These are phyloP conservation scores for Nemania bipapillata DNA, from an alignment of 2,329 filamentous ascomycete genomes.

Conservation along the genomic window DNA sequence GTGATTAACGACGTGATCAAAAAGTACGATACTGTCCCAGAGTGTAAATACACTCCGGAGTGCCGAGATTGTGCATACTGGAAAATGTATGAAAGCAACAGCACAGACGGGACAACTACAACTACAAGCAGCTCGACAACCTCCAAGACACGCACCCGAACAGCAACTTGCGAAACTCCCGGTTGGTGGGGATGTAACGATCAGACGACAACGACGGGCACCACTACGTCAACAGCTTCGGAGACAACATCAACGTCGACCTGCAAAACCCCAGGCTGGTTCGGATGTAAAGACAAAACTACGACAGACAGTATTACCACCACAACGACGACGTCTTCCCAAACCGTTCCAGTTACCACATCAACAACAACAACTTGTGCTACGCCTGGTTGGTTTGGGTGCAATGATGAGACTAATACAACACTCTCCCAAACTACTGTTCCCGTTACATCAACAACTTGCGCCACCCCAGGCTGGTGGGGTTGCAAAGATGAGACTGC, in stretches of 20 bases:
- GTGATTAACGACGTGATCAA: constrained; percentile 90
- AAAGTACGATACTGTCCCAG: constrained; percentile 82
- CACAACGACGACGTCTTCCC: constrained; percentile 58
- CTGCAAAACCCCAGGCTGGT: constrained; percentile 72
- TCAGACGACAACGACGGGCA: constrained; percentile 64
- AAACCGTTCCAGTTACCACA: constrained; percentile 50
- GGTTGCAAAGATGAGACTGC: constrained; percentile 65
- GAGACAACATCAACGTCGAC: constrained; percentile 59
- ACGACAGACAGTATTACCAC: constrained; percentile 57
- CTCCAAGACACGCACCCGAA: constrained; percentile 74
- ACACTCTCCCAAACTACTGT: constrained; percentile 60
- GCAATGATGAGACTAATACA: constrained; percentile 68
- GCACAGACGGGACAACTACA: constrained; percentile 78
- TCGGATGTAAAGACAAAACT: constrained; percentile 74
- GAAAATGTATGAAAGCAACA: constrained; percentile 96
- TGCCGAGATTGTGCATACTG: constrained; percentile 92
- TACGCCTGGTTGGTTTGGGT: constrained; percentile 60
- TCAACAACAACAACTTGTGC: constrained; percentile 53
- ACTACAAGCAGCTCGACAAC: constrained; percentile 63
- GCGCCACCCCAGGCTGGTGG: constrained; percentile 72
- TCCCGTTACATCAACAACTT: constrained; percentile 57
- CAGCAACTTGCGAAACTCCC: constrained; percentile 87
- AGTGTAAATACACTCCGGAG: constrained; percentile 78
- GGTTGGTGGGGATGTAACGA: constrained; percentile 88
- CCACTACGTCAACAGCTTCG: constrained; percentile 59